A percentile compares a stretch with the other conserved stretches of the same genome.
phyloP scores from a whole-genome alignment of 495 filamentous ascomycete species.

The Venustampulla echinocandica region DNA sequence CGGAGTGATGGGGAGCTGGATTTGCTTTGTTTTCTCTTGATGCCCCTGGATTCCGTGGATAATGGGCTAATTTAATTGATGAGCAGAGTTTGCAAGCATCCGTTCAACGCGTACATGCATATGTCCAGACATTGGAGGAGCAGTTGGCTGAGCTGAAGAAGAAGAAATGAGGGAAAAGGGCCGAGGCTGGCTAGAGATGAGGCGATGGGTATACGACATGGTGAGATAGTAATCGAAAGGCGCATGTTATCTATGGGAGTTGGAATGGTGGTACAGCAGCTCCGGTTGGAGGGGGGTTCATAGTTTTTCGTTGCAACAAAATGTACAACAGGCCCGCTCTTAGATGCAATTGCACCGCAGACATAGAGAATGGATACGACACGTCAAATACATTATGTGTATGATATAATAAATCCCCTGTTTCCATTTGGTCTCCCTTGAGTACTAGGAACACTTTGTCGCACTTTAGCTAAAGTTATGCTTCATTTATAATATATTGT shows the following conservation, averaged over 20 bases:
- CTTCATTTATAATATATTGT: too few species aligned
- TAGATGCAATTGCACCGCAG: conserved; percentile 5
- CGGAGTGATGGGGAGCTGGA: background rate
- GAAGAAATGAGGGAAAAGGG: conserved; percentile 8
- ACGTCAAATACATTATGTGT: background rate
- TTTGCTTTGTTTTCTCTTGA: too few species aligned
- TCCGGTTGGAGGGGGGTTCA: background rate
- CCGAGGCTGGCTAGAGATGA: background rate
- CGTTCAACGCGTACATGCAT: conserved; percentile 74
- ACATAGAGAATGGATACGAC: conserved; percentile 5
- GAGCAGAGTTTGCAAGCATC: conserved; percentile 76
- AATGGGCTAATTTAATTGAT: conserved; percentile 14
- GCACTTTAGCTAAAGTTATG: too few species aligned
- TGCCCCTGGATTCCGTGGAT: background rate
- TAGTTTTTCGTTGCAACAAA: too few species aligned
- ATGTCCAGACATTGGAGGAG: conserved; percentile 73
- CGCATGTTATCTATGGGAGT: background rate
- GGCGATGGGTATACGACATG: background rate
- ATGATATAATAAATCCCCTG: conserved; percentile 3
- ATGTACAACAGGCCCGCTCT: conserved; percentile 12
- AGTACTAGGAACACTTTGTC: background rate
- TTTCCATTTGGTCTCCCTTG: background rate
- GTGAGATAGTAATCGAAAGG: background rate
- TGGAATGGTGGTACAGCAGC: background rate
- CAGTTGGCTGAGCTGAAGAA: conserved; percentile 67